A percentile compares a stretch with the other conserved stretches of the same genome.
Evolutionary conservation across 2,329 filamentous ascomycete species (phyloP).

Genomic region (Hymenoscyphus occultus): DNA sequence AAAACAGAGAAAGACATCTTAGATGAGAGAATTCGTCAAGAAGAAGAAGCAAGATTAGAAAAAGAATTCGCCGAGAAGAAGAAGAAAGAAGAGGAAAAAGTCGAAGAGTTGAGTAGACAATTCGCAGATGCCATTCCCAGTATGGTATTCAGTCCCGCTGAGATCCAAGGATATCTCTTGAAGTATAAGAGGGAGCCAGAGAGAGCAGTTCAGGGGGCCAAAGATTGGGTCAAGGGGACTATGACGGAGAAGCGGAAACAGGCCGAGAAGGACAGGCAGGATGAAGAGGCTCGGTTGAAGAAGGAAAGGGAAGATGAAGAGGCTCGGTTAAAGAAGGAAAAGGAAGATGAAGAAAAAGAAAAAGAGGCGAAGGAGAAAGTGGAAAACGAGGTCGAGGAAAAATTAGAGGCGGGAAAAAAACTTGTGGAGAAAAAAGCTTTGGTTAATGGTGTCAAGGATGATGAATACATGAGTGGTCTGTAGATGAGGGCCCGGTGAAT

Average conservation of each 20-base stretch:
- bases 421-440: not conserved
- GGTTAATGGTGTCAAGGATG: constrained; percentile 9
- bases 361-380: constrained; percentile 16
- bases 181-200: constrained; percentile 59
- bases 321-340: constrained; percentile 19
- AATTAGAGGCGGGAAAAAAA: constrained; percentile 11
- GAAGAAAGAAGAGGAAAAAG: constrained; percentile 20
- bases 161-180: constrained; percentile 63
- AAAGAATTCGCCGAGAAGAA: constrained; percentile 18
- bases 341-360: constrained; percentile 19
- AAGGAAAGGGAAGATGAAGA: constrained; percentile 25
- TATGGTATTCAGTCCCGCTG: constrained; percentile 55
- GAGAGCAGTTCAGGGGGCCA: constrained; percentile 51
- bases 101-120: constrained; percentile 43
- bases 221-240: constrained; percentile 52
- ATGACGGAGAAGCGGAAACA: constrained; percentile 46
- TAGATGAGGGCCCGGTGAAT: too few species aligned
- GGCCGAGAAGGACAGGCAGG: constrained; percentile 28
- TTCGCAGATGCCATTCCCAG: constrained; percentile 54
- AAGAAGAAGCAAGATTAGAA: constrained; percentile 10
- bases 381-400: constrained; percentile 10
- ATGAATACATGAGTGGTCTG: not conserved
- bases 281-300: constrained; percentile 27
- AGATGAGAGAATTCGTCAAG: constrained; percentile 8
- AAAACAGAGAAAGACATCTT: constrained; percentile 11